Percentiles rank a stretch among this genome's conserved stretches.
Conservation (phyloP, 257 asterid genomes). For the Scutellaria minor region DNA sequence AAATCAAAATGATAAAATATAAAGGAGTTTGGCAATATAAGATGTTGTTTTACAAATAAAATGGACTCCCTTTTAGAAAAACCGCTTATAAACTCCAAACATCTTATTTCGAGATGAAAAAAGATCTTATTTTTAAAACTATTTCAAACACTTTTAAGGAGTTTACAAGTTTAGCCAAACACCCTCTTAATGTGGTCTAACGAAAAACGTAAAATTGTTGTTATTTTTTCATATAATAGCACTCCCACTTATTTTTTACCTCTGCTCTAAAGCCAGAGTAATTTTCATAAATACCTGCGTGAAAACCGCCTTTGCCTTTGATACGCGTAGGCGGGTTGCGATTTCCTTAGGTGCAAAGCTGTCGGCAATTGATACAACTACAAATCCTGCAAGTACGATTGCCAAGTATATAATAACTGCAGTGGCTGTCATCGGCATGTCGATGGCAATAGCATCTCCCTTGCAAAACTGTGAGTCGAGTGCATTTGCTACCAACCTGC, state of each 20-base stretch:
- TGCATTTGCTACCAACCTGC: conserved; percentile 93
- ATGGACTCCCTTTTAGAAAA: no score
- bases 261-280: neutral
- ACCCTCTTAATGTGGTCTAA: no score
- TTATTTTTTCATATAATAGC: neutral
- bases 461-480: conserved; percentile 62
- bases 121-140: no score
- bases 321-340: conserved; percentile 74
- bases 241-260: neutral
- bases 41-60: neutral
- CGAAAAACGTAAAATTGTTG: no score
- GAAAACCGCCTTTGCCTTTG: conserved; percentile 82
- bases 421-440: conserved; percentile 93
- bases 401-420: conserved; percentile 91
- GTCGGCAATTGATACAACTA: conserved; percentile 92
- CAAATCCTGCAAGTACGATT: conserved; percentile 74
- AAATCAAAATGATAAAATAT: no score
- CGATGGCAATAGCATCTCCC: conserved; percentile 92
- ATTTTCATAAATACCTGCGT: conserved; percentile 65
- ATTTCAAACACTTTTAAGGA: no score
- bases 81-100: no score
- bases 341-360: conserved; percentile 94
- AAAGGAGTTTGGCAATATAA: no score
- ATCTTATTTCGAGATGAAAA: no score
- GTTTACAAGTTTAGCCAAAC: no score